Evolutionary conservation across 352 stramenopile species (phyloP), one percentile per base, ranked within the genome.

Genomic region (Pythium scleroteichum): DNA sequence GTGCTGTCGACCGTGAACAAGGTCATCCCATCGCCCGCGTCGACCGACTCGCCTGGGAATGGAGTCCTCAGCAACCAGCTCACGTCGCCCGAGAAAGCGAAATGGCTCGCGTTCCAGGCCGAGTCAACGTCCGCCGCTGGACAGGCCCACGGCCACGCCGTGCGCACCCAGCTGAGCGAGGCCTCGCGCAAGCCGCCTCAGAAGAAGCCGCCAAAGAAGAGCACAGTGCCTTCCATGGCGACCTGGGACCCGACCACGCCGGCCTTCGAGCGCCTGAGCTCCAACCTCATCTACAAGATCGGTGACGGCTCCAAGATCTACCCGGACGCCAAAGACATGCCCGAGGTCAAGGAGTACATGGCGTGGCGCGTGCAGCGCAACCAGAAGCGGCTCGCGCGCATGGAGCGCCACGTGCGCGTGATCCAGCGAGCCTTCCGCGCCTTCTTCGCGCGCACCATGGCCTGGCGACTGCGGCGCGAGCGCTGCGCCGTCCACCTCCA

Each of bases 271-370:
- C 81, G 90, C 4, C 71, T 96, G 44, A 92, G 88, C 63, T 70
- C 79, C 32, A 97, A 96, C 55, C 49, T 86, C 33, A 75, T 97
- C 23, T 96, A 96, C 67, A 85, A 87, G 49, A 71, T 87, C 23
- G 89, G 87, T 17, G 74, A 84, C 13, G 82, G 86, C 23, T 94
- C 81, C 57, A 90, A 90, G 61, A 95, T 97, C 44, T 97, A 97
- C 66, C 87, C 88, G 0, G 66, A 85, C 40, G 59, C 33, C 7
- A 29, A 48, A 2, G 56, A 62, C 0, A 51, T 88, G n/a, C 79
- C 83, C 20, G 87, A 97, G 65, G 87, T 97, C 23, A 92, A 94
- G 40, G 96, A 99, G 69, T 98, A 98, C 83, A 99, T 99, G 96
- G 75, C 74, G 10, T 99, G 96, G 95, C 80, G 96, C 46, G 82